A percentile compares a stretch with the other conserved stretches of the same genome.
Evolutionary conservation across 495 filamentous ascomycete genomes (phyloP).

Genomic region (Viridothelium virens): DNA sequence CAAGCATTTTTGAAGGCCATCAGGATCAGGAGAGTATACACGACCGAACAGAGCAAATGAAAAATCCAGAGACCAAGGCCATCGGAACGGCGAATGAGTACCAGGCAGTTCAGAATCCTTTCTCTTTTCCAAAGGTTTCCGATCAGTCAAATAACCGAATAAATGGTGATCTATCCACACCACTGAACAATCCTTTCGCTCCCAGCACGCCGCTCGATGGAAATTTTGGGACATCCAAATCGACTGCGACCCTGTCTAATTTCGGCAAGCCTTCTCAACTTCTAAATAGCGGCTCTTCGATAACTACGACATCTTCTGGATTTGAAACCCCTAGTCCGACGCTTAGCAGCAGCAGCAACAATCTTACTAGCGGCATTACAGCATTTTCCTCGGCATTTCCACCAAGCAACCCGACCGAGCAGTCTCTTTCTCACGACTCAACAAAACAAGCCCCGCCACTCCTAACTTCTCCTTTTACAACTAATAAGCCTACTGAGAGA

Average conservation of each 20-base stretch:
- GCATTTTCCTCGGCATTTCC: neutral
- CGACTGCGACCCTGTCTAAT: neutral
- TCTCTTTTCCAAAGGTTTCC: neutral
- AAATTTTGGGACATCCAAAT: neutral
- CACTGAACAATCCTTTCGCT: slow-evolving; percentile 13
- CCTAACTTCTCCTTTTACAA: neutral
- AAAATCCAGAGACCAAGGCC: neutral
- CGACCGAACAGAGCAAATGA: neutral
- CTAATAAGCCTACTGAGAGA: neutral
- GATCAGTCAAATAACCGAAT: neutral
- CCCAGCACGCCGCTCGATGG: neutral
- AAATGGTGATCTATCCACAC: neutral
- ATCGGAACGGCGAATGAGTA: neutral
- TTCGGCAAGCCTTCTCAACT: slow-evolving; percentile 11
- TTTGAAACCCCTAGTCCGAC: slow-evolving; percentile 2
- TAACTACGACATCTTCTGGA: neutral
- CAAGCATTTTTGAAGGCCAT: neutral
- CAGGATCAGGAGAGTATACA: neutral
- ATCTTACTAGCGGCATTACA: neutral
- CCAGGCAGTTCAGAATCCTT: slow-evolving; percentile 2
- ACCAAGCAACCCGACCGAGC: neutral
- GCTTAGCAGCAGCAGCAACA: neutral
- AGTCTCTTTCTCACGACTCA: no score
- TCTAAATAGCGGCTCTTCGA: neutral
- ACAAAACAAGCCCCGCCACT: no score